Evolutionary conservation across 2,329 filamentous ascomycete species (phyloP), one percentile per base, ranked within the genome.

Genomic region (Exophiala spinifera): DNA sequence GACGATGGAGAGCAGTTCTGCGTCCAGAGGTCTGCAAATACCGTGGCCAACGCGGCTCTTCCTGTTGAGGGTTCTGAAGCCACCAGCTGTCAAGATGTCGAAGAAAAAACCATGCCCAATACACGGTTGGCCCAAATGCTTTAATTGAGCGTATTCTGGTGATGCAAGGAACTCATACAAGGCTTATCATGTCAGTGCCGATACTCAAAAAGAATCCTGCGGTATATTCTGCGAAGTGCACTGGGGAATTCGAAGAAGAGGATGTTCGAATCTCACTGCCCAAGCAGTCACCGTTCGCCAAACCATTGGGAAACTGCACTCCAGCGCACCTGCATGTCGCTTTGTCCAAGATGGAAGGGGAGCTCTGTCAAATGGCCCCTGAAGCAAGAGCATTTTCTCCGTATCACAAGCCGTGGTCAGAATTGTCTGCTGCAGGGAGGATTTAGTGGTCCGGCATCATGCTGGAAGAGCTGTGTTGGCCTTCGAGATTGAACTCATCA

Each of bases 361-460:
- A 62, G 14, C 15, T 17, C 21, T 6, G 15, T 20, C 10, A 15
- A 42, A 20, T 4, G 39, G 39, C 11, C 14, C 6, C 17, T 21
- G 8, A 17, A 42, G 39, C 39, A 42, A 10, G 39, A 42, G 15
- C n/a, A n/a, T n/a, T 17, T 19, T 20, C 21, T 1, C 11, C 20
- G 39, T 31, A 31, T 31, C 4, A 8, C 28, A 31, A 31, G 28
- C 4, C 28, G 28, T 31, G 28, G 28, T 31, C 10, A 10, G 3
- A 10, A 31, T 31, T 10, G 28, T 42, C 8, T 13, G 39, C 15
- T 19, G 39, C 28, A 10, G 28, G 28, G 11, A 31, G 28, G 28
- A 11, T 10, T 10, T 6, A 31, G 28, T 77, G 70, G 14, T 7
- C 28, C 17, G 87, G 71, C 53, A 82, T 83, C 50, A 82, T 77